A percentile compares a stretch with the other conserved stretches of the same genome.
These are phyloP conservation scores for Arabidopsis lyrata DNA, from an alignment of 441 rosid species.

Conservation along the genomic window DNA sequence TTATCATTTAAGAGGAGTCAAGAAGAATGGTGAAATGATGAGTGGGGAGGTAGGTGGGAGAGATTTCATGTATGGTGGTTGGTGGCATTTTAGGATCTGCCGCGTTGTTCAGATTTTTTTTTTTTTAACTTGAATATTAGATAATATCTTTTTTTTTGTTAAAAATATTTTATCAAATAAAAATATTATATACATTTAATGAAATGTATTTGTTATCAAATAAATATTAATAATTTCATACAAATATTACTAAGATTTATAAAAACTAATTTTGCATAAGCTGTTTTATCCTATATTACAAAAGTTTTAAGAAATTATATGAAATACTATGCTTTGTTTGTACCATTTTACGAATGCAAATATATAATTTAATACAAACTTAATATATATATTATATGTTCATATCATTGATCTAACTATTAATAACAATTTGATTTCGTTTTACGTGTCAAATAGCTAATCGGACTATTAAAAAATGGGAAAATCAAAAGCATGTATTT, in stretches of 20 bases:
- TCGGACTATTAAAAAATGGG: too few relatives aligned
- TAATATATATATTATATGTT: not conserved
- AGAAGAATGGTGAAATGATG: conserved; percentile 24
- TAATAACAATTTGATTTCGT: too few relatives aligned
- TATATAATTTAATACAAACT: not conserved
- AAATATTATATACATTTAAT: too few relatives aligned
- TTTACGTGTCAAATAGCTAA: too few relatives aligned
- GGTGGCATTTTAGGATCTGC: conserved; percentile 35
- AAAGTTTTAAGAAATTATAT: not conserved
- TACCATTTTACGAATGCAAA: not conserved
- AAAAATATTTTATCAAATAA: too few relatives aligned
- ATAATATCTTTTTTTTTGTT: too few relatives aligned
- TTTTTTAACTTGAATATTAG: too few relatives aligned
- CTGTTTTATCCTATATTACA: not conserved
- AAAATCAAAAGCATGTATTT: too few relatives aligned
- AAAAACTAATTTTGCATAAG: not conserved
- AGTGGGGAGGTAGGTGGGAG: conserved; percentile 26
- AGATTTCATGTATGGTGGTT: conserved; percentile 22
- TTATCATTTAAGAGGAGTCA: not conserved
- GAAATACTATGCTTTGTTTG: not conserved
- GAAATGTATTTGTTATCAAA: not conserved
- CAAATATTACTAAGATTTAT: too few relatives aligned
- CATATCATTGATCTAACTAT: too few relatives aligned
- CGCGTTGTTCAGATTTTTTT: not conserved
- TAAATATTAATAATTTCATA: too few relatives aligned